Conservation (phyloP, 768 basidiomycete genomes). For the Leccinum barrowsii region DNA sequence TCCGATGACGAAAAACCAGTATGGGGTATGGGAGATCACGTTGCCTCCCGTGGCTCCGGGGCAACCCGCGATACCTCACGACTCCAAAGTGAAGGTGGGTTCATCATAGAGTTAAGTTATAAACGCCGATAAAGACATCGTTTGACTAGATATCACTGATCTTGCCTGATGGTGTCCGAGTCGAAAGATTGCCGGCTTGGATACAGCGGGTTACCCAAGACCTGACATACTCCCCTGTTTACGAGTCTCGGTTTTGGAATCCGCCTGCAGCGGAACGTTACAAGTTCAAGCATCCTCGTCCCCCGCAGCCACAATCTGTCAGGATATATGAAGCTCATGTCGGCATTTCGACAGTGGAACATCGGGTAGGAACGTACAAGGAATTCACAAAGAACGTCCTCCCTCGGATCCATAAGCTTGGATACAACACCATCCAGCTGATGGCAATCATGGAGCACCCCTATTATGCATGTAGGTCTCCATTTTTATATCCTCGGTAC, state of each 20-base stretch:
- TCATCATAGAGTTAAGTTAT: neutral
- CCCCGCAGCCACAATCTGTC: conserved; percentile 59
- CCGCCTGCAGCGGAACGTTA: conserved; percentile 72
- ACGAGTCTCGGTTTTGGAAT: conserved; percentile 99
- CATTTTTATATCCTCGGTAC: neutral
- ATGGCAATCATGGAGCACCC: conserved; percentile 99
- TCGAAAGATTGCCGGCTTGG: conserved; percentile 94
- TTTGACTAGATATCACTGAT: conserved; percentile 85
- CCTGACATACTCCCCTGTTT: conserved; percentile 80
- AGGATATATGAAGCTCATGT: conserved; percentile 98
- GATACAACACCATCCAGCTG: conserved; percentile 96
- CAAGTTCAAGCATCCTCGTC: conserved; percentile 75
- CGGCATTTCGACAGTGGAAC: conserved; percentile 89
- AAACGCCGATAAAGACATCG: neutral
- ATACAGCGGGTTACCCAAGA: conserved; percentile 95
- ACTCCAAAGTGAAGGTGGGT: conserved; percentile 88
- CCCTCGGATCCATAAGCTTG: conserved; percentile 84
- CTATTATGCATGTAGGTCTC: conserved; percentile 86
- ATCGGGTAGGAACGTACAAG: conserved; percentile 89
- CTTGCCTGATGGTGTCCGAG: conserved; percentile 67
- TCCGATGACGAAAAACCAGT: conserved; percentile 79
- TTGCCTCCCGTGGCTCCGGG: conserved; percentile 67
- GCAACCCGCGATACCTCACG: conserved; percentile 83
- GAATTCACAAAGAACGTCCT: conserved; percentile 87
- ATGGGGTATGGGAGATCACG: conserved; percentile 86